These are phyloP conservation scores for Irpex rosettiformis DNA, from an alignment of 1,284 basidiomycete genomes.

Conservation along the genomic window DNA sequence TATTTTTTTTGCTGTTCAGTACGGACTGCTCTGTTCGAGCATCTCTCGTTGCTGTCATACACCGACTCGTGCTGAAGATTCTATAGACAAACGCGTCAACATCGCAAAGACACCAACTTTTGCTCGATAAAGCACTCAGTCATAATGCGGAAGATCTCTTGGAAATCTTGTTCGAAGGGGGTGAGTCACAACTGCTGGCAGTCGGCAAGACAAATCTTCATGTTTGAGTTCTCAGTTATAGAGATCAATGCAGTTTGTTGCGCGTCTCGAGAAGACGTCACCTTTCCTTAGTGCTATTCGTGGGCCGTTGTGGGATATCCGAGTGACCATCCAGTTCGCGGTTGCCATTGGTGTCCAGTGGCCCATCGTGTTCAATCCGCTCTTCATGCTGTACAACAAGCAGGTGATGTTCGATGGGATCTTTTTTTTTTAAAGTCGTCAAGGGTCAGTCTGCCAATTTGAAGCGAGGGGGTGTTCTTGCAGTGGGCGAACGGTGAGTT, in stretches of 20 bases:
- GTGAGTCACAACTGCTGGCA: conserved; percentile 39
- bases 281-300: conserved; percentile 43
- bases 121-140: conserved; percentile 64
- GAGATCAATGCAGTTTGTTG: conserved; percentile 55
- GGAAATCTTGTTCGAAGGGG: conserved; percentile 60
- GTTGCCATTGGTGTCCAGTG: background rate
- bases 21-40: conserved; percentile 55
- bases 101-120: conserved; percentile 63
- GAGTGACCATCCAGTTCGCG: conserved; percentile 36
- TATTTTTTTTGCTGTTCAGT: conserved; percentile 38
- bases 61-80: conserved; percentile 54
- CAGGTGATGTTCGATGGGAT: background rate
- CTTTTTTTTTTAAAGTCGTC: conserved; percentile 55
- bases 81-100: conserved; percentile 60
- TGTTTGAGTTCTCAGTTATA: no score
- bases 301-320: conserved; percentile 58
- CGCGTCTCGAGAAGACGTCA: conserved; percentile 58
- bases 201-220: no score
- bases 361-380: background rate
- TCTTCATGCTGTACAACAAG: background rate
- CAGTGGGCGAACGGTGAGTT: conserved; percentile 72
- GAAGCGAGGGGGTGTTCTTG: conserved; percentile 72
- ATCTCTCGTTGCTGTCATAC: conserved; percentile 53
- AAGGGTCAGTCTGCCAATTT: conserved; percentile 49
- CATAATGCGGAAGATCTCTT: conserved; percentile 65